Conservation (phyloP, 2,329 filamentous ascomycete genomes). For the Fusarium sp. region DNA sequence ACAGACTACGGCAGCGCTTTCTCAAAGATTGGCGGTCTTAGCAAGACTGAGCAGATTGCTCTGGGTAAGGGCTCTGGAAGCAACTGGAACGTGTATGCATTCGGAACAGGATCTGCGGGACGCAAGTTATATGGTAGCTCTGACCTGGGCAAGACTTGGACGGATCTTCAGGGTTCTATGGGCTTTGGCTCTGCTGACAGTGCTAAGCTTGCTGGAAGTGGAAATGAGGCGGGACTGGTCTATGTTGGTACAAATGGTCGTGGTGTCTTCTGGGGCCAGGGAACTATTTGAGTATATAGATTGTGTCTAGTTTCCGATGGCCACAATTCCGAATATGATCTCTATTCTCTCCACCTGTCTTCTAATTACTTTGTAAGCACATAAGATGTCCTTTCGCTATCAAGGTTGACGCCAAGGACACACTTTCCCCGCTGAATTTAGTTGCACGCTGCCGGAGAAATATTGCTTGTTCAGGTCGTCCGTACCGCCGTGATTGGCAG, state of each 20-base stretch:
- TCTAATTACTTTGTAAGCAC: no score
- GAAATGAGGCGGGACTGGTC: slow-evolving; percentile 55
- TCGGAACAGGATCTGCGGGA: slow-evolving; percentile 55
- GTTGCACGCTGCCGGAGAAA: no score
- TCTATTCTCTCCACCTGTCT: no score
- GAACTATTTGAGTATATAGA: neutral
- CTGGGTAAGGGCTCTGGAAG: slow-evolving; percentile 53
- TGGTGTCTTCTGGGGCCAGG: slow-evolving; percentile 50
- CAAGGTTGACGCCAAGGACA: no score
- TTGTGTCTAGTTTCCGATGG: neutral
- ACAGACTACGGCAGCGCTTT: slow-evolving; percentile 62
- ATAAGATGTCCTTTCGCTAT: no score
- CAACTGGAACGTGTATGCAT: slow-evolving; percentile 59
- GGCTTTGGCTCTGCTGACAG: slow-evolving; percentile 57
- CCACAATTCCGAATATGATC: no score
- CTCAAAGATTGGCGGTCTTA: slow-evolving; percentile 50
- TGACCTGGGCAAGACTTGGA: slow-evolving; percentile 55
- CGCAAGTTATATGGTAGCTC: slow-evolving; percentile 56
- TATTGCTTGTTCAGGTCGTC: no score
- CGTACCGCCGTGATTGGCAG: no score
- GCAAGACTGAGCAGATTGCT: slow-evolving; percentile 54
- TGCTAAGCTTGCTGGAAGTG: slow-evolving; percentile 54
- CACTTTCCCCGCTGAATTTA: no score
- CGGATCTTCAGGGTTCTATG: slow-evolving; percentile 55
- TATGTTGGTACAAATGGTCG: slow-evolving; percentile 62